Conservation (phyloP, 495 filamentous ascomycete genomes). For the Durotheca rogersii region DNA sequence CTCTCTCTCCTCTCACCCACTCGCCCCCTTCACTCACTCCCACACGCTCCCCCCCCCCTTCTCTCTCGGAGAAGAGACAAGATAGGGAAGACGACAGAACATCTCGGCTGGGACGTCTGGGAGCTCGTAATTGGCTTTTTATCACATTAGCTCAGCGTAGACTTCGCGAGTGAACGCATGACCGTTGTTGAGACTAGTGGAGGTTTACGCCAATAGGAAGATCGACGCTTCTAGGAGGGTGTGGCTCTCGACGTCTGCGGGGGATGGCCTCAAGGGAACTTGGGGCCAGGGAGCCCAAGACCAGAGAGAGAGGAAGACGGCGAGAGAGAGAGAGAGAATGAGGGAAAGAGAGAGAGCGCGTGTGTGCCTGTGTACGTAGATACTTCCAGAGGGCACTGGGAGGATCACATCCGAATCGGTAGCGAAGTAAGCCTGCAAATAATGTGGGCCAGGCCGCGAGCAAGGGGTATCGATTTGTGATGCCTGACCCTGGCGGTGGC, state of each 20-base stretch:
- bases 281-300: too few relatives aligned
- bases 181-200: constrained; percentile 46
- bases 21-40: too few relatives aligned
- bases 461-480: constrained; percentile 39
- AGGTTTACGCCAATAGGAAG: constrained; percentile 42
- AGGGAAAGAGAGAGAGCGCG: constrained; percentile 14
- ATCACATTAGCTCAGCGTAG: constrained; percentile 47
- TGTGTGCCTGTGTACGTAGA: constrained; percentile 19
- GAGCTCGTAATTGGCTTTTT: constrained; percentile 43
- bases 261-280: constrained; percentile 33
- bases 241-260: constrained; percentile 38
- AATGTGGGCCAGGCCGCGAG: constrained; percentile 34
- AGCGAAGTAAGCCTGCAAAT: constrained; percentile 38
- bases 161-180: constrained; percentile 51
- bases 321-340: too few relatives aligned
- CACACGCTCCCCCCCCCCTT: too few relatives aligned
- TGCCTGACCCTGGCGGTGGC: constrained; percentile 34
- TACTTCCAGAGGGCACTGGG: constrained; percentile 25
- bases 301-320: too few relatives aligned
- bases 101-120: constrained; percentile 46
- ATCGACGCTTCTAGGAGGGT: constrained; percentile 37
- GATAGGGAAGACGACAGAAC: constrained; percentile 38
- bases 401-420: constrained; percentile 42
- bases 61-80: constrained; percentile 30
- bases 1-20: too few relatives aligned